Evolutionary conservation across 2,329 filamentous ascomycete species (phyloP).

Genomic region (Nectriaceae sp.): DNA sequence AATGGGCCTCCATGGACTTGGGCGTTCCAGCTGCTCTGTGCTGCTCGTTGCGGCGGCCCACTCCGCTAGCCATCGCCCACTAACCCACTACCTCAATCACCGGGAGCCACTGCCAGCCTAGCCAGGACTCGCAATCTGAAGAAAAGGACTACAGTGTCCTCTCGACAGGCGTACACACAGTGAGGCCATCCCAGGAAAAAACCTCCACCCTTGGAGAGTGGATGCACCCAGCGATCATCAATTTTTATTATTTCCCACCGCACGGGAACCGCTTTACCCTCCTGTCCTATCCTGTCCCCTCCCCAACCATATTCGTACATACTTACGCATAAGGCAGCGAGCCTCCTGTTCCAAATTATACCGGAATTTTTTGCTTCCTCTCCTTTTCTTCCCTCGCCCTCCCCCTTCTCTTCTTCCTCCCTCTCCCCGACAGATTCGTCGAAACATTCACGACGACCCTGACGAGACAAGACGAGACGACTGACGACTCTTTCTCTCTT

Average conservation of each 20-base stretch:
- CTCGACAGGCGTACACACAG: constrained; percentile 8
- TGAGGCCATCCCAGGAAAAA: constrained; percentile 17
- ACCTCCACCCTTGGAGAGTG: constrained; percentile 22
- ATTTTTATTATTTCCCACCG: constrained; percentile 18
- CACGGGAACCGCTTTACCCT: constrained; percentile 19
- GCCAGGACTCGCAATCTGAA: too few species aligned
- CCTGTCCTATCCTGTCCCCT: constrained; percentile 22
- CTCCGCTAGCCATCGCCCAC: background rate
- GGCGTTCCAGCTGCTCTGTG: background rate
- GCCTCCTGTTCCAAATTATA: constrained; percentile 28
- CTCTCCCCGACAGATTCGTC: constrained; percentile 14
- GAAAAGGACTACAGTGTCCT: background rate
- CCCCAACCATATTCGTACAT: constrained; percentile 29
- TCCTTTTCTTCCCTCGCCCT: constrained; percentile 16
- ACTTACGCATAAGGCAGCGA: too few species aligned
- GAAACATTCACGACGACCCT: constrained; percentile 16
- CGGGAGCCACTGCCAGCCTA: too few species aligned
- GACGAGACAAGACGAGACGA: constrained; percentile 20
- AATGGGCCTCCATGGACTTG: background rate
- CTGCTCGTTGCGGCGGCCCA: background rate
- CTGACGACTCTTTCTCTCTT: constrained; percentile 1
- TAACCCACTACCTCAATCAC: background rate
- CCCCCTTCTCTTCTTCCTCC: constrained; percentile 14
- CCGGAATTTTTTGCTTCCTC: constrained; percentile 21
- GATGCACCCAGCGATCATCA: background rate